These are phyloP conservation scores for Wickerhamiella qilinensis DNA, from an alignment of 805 yeast species.

Conservation along the genomic window DNA sequence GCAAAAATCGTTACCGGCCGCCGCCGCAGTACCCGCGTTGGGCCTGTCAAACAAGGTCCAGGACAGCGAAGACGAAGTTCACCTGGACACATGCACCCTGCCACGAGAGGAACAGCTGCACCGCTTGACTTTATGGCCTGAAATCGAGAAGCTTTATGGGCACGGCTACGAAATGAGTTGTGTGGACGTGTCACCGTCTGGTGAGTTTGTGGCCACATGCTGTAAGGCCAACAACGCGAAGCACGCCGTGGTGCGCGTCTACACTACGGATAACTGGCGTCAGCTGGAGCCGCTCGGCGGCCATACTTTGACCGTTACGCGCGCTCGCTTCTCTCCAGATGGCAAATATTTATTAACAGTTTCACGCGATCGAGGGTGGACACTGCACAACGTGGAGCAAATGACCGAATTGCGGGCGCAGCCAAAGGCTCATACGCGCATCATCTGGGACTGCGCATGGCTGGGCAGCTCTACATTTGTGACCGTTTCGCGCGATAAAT, in stretches of 20 bases:
- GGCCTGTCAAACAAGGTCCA: constrained; percentile 75
- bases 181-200: constrained; percentile 52
- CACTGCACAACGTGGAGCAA: constrained; percentile 43
- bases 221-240: constrained; percentile 71
- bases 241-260: constrained; percentile 76
- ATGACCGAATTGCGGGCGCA: constrained; percentile 18
- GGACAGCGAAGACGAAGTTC: constrained; percentile 26
- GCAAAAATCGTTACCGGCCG: constrained; percentile 40
- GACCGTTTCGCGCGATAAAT: constrained; percentile 78
- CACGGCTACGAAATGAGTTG: constrained; percentile 91
- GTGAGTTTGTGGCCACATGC: constrained; percentile 63
- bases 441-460: constrained; percentile 95
- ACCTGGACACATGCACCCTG: constrained; percentile 31
- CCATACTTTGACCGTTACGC: constrained; percentile 75
- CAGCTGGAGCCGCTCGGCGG: constrained; percentile 34
- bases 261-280: constrained; percentile 40
- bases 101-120: constrained; percentile 88
- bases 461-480: constrained; percentile 34
- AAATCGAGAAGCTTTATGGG: constrained; percentile 84
- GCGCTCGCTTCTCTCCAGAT: constrained; percentile 58
- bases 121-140: constrained; percentile 89
- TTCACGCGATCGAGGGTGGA: constrained; percentile 77
- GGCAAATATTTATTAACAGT: constrained; percentile 54
- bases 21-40: constrained; percentile 82
- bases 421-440: constrained; percentile 74